Conservation (phyloP, 108 stramenopile genomes). For the Chaetoceros tenuissimus region DNA sequence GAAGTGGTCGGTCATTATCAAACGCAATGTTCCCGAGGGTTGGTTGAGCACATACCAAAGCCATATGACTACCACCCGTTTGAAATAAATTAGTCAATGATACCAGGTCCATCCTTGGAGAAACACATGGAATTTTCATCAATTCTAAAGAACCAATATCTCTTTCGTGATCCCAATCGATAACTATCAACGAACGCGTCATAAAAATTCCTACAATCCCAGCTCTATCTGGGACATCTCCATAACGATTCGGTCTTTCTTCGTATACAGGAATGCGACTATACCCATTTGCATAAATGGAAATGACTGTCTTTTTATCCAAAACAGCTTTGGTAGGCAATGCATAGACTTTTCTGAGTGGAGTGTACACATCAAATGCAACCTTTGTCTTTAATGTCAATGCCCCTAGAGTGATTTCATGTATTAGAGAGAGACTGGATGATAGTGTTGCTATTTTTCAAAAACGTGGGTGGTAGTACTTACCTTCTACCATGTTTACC, state of each 20-base stretch:
- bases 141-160: slow-evolving; percentile 35
- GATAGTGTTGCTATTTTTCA: too few relatives aligned
- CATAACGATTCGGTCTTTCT: slow-evolving; percentile 6
- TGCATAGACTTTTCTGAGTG: slow-evolving; percentile 33
- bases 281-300: slow-evolving; percentile 49
- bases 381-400: slow-evolving; percentile 47
- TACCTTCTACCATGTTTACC: too few relatives aligned
- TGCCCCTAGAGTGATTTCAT: slow-evolving; percentile 48
- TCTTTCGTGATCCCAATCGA: slow-evolving; percentile 53
- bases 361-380: slow-evolving; percentile 56
- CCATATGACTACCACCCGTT: slow-evolving; percentile 40
- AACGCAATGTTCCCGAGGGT: slow-evolving; percentile 45
- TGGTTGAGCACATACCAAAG: slow-evolving; percentile 56
- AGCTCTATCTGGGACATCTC: slow-evolving; percentile 11
- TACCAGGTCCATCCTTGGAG: slow-evolving; percentile 44
- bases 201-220: slow-evolving; percentile 43
- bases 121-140: slow-evolving; percentile 36
- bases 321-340: slow-evolving; percentile 32
- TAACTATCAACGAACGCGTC: slow-evolving; percentile 53
- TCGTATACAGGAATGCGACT: slow-evolving; percentile 54
- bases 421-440: too few relatives aligned
- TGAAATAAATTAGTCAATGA: slow-evolving; percentile 34
- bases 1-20: slow-evolving; percentile 17
- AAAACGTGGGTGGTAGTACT: too few relatives aligned
- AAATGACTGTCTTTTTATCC: slow-evolving; percentile 34